phyloP scores from a whole-genome alignment of 2,329 filamentous ascomycete genomes.

The Paraconiothyrium brasiliense region DNA sequence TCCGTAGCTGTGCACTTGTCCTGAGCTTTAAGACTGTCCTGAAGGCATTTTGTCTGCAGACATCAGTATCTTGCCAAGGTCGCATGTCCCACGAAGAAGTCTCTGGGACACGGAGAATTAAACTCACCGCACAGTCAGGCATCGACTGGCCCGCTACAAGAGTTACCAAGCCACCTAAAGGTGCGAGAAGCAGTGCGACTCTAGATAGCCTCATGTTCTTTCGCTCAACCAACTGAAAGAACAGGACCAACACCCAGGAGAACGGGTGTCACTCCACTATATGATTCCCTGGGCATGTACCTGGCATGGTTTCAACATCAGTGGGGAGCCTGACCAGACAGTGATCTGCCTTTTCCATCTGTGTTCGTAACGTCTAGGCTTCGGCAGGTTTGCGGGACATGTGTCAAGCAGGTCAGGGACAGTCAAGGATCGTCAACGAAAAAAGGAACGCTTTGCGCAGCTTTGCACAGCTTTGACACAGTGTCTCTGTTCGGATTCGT shows the following conservation, averaged over 20 bases:
- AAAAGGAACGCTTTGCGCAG: background rate
- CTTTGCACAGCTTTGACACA: background rate
- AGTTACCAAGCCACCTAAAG: slow-evolving; percentile 5
- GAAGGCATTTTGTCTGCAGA: slow-evolving; percentile 5
- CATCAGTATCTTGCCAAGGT: background rate
- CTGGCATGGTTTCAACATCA: slow-evolving; percentile 2
- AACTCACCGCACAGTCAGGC: slow-evolving; percentile 9
- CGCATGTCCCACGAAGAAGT: background rate
- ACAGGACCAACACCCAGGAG: background rate
- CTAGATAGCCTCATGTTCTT: slow-evolving; percentile 3
- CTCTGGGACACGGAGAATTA: background rate
- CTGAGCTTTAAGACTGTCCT: slow-evolving; percentile 5
- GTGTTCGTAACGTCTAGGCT: background rate
- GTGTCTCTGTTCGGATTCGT: background rate
- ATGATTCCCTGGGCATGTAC: background rate
- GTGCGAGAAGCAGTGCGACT: slow-evolving; percentile 1
- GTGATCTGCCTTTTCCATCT: background rate
- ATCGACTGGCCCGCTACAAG: slow-evolving; percentile 1
- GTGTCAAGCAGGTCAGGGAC: background rate
- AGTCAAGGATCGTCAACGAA: background rate
- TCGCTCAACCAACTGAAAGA: background rate
- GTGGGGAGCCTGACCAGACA: background rate
- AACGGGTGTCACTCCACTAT: slow-evolving; percentile 5
- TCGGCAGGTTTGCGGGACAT: background rate
- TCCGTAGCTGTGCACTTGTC: slow-evolving; percentile 14